A percentile compares a stretch with the other conserved stretches of the same genome.
Conservation (phyloP, 208 protist species). For the Trypanosoma platydactyli region DNA sequence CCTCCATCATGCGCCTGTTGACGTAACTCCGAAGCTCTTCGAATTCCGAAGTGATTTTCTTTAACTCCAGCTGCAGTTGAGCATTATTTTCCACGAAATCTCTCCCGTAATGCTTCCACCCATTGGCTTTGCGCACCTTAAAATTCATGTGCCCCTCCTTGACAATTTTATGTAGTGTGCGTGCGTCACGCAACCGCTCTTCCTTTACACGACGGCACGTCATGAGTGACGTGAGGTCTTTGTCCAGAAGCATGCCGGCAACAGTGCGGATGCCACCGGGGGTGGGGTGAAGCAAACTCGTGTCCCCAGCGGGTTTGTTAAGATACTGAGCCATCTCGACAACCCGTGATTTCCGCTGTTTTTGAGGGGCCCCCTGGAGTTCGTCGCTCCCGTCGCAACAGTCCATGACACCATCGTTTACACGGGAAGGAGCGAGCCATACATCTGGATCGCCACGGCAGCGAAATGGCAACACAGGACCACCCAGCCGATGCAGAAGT, state of each 20-base stretch:
- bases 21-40: constrained; percentile 32
- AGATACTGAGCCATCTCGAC: constrained; percentile 10
- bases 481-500: constrained; percentile 26
- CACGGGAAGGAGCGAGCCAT: constrained; percentile 59
- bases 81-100: constrained; percentile 35
- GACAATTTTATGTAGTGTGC: constrained; percentile 33
- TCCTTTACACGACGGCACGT: constrained; percentile 31
- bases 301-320: not conserved
- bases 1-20: constrained; percentile 29
- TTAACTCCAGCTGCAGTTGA: constrained; percentile 24
- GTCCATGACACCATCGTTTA: constrained; percentile 74
- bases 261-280: constrained; percentile 20
- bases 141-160: constrained; percentile 36
- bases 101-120: constrained; percentile 60
- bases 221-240: constrained; percentile 56
- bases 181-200: constrained; percentile 30
- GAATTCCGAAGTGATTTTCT: constrained; percentile 28
- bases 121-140: constrained; percentile 40
- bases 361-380: not conserved
- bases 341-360: constrained; percentile 10
- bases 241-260: constrained; percentile 57
- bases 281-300: not conserved
- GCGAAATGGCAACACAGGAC: constrained; percentile 55
- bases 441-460: constrained; percentile 37
- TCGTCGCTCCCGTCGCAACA: constrained; percentile 77